These are phyloP conservation scores for Metschnikowia reukaufii DNA, from an alignment of 805 yeast species.

Conservation along the genomic window DNA sequence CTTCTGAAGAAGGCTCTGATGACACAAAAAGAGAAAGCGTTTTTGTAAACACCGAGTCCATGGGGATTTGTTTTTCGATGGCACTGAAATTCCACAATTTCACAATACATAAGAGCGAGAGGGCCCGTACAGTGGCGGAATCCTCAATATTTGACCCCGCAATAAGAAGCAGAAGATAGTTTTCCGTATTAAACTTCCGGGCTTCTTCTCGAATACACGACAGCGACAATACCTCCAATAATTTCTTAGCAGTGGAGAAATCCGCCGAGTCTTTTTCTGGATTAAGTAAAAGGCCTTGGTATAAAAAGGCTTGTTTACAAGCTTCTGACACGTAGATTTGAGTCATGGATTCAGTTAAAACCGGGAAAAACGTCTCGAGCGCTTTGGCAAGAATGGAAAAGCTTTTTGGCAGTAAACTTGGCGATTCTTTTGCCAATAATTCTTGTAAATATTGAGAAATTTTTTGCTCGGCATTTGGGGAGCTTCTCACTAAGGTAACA, in stretches of 20 bases:
- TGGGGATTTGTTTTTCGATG: conserved; percentile 17
- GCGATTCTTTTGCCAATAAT: neutral
- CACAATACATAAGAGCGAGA: conserved; percentile 19
- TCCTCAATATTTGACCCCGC: conserved; percentile 11
- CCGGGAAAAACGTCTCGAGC: conserved; percentile 17
- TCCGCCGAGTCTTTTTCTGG: conserved; percentile 10
- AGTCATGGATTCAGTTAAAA: conserved; percentile 13
- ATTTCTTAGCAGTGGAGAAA: conserved; percentile 8
- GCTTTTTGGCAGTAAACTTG: neutral
- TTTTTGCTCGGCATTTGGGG: neutral
- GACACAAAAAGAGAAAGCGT: conserved; percentile 4
- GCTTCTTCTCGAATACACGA: conserved; percentile 19
- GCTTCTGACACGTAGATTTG: conserved; percentile 13
- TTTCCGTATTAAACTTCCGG: conserved; percentile 18
- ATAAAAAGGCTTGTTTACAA: conserved; percentile 15
- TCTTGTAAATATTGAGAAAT: neutral
- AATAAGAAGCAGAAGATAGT: conserved; percentile 15
- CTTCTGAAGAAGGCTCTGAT: neutral
- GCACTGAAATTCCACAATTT: conserved; percentile 22
- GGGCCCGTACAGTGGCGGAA: conserved; percentile 5
- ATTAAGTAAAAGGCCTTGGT: conserved; percentile 8
- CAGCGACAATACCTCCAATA: conserved; percentile 16
- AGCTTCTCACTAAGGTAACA: neutral
- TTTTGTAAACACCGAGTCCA: conserved; percentile 11
- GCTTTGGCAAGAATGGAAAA: conserved; percentile 6